Evolutionary conservation across 2,329 filamentous ascomycete species (phyloP).

Genomic region (Cadophora gregata): DNA sequence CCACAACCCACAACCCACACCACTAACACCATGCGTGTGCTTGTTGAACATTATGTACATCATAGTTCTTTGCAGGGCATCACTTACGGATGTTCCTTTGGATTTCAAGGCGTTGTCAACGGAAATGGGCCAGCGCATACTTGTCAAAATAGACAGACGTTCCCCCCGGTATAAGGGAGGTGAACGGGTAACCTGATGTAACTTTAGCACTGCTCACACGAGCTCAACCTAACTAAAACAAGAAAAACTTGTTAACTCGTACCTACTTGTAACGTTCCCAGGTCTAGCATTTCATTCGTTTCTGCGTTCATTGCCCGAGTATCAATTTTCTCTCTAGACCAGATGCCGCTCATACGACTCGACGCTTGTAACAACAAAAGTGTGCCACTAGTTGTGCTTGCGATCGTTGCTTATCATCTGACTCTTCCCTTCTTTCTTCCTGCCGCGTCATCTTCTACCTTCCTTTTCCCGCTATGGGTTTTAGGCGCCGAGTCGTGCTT

Average conservation of each 20-base stretch:
- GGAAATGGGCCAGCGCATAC: constrained; percentile 38
- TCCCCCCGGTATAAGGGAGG: constrained; percentile 25
- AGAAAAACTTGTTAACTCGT: constrained; percentile 14
- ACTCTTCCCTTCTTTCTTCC: constrained; percentile 36
- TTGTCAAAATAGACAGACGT: constrained; percentile 37
- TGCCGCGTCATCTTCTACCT: constrained; percentile 26
- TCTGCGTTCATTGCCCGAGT: not conserved
- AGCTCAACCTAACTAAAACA: constrained; percentile 34
- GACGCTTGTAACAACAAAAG: too few species aligned
- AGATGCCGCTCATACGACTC: not conserved
- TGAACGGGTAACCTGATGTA: constrained; percentile 40
- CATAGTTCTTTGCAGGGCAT: constrained; percentile 38
- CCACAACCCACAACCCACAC: constrained; percentile 14
- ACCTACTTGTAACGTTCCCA: not conserved
- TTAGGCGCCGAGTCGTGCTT: constrained; percentile 1
- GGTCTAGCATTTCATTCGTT: not conserved
- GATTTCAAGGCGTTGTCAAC: constrained; percentile 41
- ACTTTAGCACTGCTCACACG: constrained; percentile 38
- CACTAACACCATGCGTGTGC: constrained; percentile 21
- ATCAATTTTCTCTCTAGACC: too few species aligned
- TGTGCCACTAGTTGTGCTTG: not conserved
- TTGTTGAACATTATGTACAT: constrained; percentile 35
- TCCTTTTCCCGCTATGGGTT: constrained; percentile 32
- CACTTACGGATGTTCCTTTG: constrained; percentile 33
- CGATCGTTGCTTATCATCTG: constrained; percentile 19